Evolutionary conservation across 1,139 yeast species (phyloP).

Genomic region (Lizanozyma gosingica): DNA sequence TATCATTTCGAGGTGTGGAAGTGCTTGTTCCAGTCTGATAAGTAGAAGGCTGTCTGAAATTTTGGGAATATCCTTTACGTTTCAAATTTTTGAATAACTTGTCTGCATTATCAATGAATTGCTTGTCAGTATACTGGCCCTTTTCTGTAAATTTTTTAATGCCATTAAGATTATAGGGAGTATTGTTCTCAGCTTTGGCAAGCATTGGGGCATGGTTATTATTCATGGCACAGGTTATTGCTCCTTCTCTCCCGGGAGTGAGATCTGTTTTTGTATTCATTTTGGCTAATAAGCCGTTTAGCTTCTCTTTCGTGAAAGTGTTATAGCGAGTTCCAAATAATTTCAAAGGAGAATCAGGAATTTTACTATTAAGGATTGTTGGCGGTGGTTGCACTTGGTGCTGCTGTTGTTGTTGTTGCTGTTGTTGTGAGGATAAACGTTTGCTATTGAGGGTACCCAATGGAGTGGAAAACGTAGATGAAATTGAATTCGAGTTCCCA

Average conservation of each 20-base stretch:
- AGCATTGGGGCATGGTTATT: too few species aligned
- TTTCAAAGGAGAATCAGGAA: conserved; percentile 29
- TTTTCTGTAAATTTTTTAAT: conserved; percentile 25
- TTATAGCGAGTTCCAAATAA: conserved; percentile 28
- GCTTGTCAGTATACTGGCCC: conserved; percentile 26
- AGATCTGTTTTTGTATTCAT: conserved; percentile 10
- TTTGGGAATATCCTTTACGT: conserved; percentile 21
- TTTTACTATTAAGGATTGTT: conserved; percentile 11
- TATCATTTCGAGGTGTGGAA: conserved; percentile 28
- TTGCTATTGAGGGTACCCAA: too few species aligned
- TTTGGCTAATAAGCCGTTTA: conserved; percentile 23
- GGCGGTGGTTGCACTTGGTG: neutral
- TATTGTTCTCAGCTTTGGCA: too few species aligned
- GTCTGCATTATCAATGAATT: conserved; percentile 31
- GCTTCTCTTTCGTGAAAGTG: conserved; percentile 32
- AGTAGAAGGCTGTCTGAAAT: conserved; percentile 13
- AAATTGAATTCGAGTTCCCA: neutral
- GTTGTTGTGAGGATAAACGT: neutral
- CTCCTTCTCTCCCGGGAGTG: conserved; percentile 1
- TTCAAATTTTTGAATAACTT: conserved; percentile 32
- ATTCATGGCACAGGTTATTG: neutral
- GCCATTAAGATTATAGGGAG: neutral
- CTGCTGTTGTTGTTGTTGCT: neutral
- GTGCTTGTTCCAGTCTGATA: conserved; percentile 9
- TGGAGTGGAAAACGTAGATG: neutral